Conservation (phyloP, 805 yeast species). For the Scheffersomyces spartinae region DNA sequence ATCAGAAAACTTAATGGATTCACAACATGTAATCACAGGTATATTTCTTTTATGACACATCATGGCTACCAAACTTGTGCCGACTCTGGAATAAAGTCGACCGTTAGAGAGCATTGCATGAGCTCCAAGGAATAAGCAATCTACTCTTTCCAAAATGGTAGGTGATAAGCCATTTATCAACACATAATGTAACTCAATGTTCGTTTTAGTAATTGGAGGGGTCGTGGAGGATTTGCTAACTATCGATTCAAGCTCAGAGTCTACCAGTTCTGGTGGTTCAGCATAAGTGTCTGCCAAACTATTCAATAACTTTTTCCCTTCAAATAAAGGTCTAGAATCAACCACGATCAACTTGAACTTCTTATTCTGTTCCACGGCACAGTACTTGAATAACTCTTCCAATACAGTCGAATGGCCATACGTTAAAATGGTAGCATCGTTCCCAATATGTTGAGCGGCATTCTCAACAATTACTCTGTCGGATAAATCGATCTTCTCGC, state of each 20-base stretch:
- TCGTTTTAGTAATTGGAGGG: slow-evolving; percentile 29
- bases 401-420: slow-evolving; percentile 85
- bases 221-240: slow-evolving; percentile 7
- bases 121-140: slow-evolving; percentile 88
- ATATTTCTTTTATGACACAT: slow-evolving; percentile 78
- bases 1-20: slow-evolving; percentile 86
- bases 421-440: slow-evolving; percentile 73
- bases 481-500: slow-evolving; percentile 75
- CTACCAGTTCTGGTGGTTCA: slow-evolving; percentile 6
- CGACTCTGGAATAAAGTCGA: slow-evolving; percentile 83
- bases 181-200: slow-evolving; percentile 68
- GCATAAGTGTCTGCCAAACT: slow-evolving; percentile 39
- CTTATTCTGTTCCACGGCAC: slow-evolving; percentile 47
- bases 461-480: slow-evolving; percentile 72
- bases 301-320: slow-evolving; percentile 72
- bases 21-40: slow-evolving; percentile 94
- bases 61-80: slow-evolving; percentile 90
- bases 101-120: slow-evolving; percentile 97
- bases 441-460: slow-evolving; percentile 65
- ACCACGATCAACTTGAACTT: slow-evolving; percentile 72
- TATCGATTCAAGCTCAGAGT: slow-evolving; percentile 9
- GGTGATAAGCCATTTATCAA: slow-evolving; percentile 64
- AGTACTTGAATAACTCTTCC: slow-evolving; percentile 57
- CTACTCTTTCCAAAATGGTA: slow-evolving; percentile 75
- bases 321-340: slow-evolving; percentile 90